Conservation (phyloP, 1,284 basidiomycete genomes). For the Trametes sp. region DNA sequence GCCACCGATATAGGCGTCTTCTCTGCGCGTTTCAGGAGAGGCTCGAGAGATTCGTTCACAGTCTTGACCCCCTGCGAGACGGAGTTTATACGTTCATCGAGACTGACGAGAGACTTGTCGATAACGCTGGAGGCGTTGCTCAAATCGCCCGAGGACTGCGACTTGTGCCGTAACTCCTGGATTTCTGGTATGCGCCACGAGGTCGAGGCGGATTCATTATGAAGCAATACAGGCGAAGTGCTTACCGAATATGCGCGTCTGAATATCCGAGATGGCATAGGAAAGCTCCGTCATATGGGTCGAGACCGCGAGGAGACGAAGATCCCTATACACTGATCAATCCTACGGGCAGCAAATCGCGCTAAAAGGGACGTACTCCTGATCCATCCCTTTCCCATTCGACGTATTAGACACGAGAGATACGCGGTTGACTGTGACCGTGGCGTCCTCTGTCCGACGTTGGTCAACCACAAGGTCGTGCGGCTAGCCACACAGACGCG, state of each 20-base stretch:
- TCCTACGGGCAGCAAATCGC: conserved; percentile 7
- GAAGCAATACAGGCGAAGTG: conserved; percentile 18
- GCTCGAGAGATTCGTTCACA: conserved; percentile 68
- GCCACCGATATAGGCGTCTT: conserved; percentile 54
- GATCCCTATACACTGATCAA: conserved; percentile 55
- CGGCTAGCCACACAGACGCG: conserved; percentile 14
- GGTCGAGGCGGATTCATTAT: neutral
- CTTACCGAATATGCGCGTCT: conserved; percentile 86
- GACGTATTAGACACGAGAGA: conserved; percentile 50
- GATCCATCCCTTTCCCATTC: conserved; percentile 61
- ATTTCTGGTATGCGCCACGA: conserved; percentile 62
- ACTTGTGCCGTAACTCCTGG: conserved; percentile 84
- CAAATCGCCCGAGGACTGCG: conserved; percentile 67
- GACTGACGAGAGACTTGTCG: conserved; percentile 79
- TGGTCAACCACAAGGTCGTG: conserved; percentile 14
- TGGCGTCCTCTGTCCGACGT: conserved; percentile 64
- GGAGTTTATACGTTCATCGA: conserved; percentile 82
- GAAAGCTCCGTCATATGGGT: conserved; percentile 85
- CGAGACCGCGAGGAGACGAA: conserved; percentile 78
- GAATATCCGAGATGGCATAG: conserved; percentile 84
- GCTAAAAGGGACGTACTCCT: conserved; percentile 48
- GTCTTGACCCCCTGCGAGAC: conserved; percentile 74
- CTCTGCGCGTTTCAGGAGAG: conserved; percentile 55
- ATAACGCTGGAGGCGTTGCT: conserved; percentile 70
- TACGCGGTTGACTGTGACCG: conserved; percentile 62